Evolutionary conservation across 1,284 basidiomycete species (phyloP).

Genomic region (Naganishia albida): DNA sequence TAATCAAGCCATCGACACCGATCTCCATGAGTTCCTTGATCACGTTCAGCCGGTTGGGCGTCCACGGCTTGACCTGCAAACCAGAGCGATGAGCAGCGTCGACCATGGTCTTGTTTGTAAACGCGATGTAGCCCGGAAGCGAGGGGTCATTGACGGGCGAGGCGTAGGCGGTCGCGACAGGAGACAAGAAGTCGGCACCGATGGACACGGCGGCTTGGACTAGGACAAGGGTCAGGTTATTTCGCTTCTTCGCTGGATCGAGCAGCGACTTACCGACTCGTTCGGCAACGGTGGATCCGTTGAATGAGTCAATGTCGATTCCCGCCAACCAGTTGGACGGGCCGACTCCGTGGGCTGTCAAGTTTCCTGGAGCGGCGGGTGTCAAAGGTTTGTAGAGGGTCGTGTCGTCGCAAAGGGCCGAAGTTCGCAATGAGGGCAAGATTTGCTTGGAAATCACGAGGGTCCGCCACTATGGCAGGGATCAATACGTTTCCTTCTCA

Average conservation of each 20-base stretch:
- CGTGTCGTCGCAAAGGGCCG: conserved; percentile 44
- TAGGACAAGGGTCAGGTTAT: neutral
- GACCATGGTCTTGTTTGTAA: conserved; percentile 69
- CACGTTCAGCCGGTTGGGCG: conserved; percentile 64
- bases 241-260: too few relatives aligned
- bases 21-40: conserved; percentile 63
- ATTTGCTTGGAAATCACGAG: conserved; percentile 43
- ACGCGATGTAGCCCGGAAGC: conserved; percentile 59
- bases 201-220: conserved; percentile 67
- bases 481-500: neutral
- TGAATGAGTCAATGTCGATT: conserved; percentile 43
- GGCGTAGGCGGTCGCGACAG: conserved; percentile 57
- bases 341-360: conserved; percentile 43
- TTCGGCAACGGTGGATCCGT: conserved; percentile 39
- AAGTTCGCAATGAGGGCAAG: conserved; percentile 43
- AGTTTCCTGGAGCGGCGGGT: conserved; percentile 38
- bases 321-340: conserved; percentile 45
- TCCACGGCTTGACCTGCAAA: conserved; percentile 69
- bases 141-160: conserved; percentile 57
- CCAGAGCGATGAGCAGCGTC: conserved; percentile 65
- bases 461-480: conserved; percentile 39
- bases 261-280: conserved; percentile 35
- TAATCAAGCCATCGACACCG: conserved; percentile 63
- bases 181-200: conserved; percentile 68
- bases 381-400: conserved; percentile 41